Evolutionary conservation across 129 eudicot genomes (phyloP).

Genomic region (Pseudognaphalium luteoalbum): DNA sequence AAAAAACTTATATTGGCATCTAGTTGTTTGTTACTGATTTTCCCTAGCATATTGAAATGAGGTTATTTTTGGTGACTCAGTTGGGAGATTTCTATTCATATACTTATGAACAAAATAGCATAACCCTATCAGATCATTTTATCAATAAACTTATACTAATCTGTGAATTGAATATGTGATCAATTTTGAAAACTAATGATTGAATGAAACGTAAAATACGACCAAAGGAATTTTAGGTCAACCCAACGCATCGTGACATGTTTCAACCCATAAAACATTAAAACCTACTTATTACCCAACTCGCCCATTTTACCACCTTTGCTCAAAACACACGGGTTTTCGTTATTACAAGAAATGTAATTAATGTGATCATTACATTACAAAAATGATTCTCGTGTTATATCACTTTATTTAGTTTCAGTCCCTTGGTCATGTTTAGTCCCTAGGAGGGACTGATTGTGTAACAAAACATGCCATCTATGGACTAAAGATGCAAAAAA

Average conservation of each 20-base stretch:
- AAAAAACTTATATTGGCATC: not conserved
- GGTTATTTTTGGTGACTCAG: not conserved
- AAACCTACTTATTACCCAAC: not conserved
- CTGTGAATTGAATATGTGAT: not conserved
- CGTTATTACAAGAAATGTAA: not conserved
- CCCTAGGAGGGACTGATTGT: no score
- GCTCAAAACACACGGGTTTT: not conserved
- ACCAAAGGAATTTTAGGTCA: not conserved
- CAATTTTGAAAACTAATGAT: not conserved
- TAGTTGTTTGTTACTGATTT: not conserved
- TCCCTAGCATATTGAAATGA: not conserved
- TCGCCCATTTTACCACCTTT: not conserved
- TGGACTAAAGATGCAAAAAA: no score
- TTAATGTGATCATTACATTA: no score
- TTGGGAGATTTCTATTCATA: not conserved
- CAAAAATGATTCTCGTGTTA: no score
- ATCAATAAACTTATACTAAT: no score
- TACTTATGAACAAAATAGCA: not conserved
- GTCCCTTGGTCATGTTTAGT: no score
- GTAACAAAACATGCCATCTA: no score
- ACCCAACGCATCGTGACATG: not conserved
- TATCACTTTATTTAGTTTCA: no score
- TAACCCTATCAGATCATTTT: no score
- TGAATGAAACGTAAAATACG: not conserved
- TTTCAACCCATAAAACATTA: not conserved